Evolutionary conservation across 495 filamentous ascomycete species (phyloP), one percentile per base, ranked within the genome.

Genomic region (Parmelia sp.): DNA sequence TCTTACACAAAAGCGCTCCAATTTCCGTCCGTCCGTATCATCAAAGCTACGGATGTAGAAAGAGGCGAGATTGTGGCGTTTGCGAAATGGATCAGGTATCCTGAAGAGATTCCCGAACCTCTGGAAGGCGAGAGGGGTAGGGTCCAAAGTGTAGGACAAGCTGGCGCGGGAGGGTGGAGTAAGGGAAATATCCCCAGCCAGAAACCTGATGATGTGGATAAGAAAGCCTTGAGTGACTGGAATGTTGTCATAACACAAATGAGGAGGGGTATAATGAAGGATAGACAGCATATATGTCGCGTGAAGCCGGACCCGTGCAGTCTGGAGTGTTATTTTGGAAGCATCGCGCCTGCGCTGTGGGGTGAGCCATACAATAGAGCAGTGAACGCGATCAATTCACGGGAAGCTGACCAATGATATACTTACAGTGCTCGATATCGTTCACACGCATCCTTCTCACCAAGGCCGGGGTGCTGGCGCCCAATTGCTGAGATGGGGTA

Each of bases 401-500:
- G 19, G 31, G 19, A 27, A 33, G 42, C 40, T 62, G 12, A 57
- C n/a, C 21, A 58, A 15, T 57, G 36, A 7, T 9, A 5, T n/a
- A n/a, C 49, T 11, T 14, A 9, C 44, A 77, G 76, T 74, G 62
- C 68, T 78, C 45, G 72, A 76, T 19, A 68, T 77, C 6, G 53
- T 78, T 19, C 74, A 65, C 23, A 74, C 75, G n/a, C 68, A 76
- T 23, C 72, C 74, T 1, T 65, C 69, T 4, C 68, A 75, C 57
- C 76, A 82, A 56, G 77, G 79, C 10, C 70, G 67, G 2, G 75
- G 77, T n/a, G 69, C 77, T 0, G 80, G 74, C 1, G 69, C 72
- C 0, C 72, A 68, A 29, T 60, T 83, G 0, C 69, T 77, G 9
- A 67, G 73, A 58, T 82, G 75, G 76, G 80, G 78, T 23, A 65